A percentile compares a stretch with the other conserved stretches of the same genome.
Evolutionary conservation across 305 asterid species (phyloP).

Genomic region (Fraxinus greggii): DNA sequence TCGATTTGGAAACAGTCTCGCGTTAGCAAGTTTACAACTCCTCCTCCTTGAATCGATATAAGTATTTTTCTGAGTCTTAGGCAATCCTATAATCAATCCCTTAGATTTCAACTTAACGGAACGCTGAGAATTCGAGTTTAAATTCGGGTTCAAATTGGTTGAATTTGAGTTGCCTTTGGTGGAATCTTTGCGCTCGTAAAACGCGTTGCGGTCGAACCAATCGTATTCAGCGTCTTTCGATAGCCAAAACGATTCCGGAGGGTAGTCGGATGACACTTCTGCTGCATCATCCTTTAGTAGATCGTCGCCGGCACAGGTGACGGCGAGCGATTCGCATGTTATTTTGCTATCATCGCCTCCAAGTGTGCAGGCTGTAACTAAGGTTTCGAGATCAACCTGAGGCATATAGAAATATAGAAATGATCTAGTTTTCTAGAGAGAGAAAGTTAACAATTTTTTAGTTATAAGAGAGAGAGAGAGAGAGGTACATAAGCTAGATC

Average conservation of each 20-base stretch:
- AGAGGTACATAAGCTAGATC: neutral
- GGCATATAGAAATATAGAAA: constrained; percentile 38
- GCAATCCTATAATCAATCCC: constrained; percentile 62
- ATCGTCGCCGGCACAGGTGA: constrained; percentile 23
- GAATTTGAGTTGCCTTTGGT: constrained; percentile 48
- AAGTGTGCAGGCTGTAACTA: constrained; percentile 52
- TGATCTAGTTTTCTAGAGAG: neutral
- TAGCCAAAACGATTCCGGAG: constrained; percentile 86
- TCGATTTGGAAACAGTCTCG: constrained; percentile 60
- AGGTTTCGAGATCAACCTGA: constrained; percentile 58
- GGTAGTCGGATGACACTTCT: constrained; percentile 44
- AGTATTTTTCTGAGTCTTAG: constrained; percentile 60
- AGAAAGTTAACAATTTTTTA: neutral
- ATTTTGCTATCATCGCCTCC: constrained; percentile 46
- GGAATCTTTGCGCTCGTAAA: constrained; percentile 72
- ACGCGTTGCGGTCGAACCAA: constrained; percentile 80
- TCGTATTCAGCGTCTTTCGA: constrained; percentile 84
- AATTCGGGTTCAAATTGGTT: constrained; percentile 27
- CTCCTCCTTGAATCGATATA: constrained; percentile 49
- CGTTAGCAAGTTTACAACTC: constrained; percentile 40
- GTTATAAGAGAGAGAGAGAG: constrained; percentile 26
- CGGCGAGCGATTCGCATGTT: constrained; percentile 41
- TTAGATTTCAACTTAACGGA: constrained; percentile 40
- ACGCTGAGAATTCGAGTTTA: constrained; percentile 56
- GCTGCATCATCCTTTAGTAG: constrained; percentile 4